A percentile compares a stretch with the other conserved stretches of the same genome.
Evolutionary conservation across 2,329 filamentous ascomycete genomes (phyloP).

Genomic region (Polychaeton citri): DNA sequence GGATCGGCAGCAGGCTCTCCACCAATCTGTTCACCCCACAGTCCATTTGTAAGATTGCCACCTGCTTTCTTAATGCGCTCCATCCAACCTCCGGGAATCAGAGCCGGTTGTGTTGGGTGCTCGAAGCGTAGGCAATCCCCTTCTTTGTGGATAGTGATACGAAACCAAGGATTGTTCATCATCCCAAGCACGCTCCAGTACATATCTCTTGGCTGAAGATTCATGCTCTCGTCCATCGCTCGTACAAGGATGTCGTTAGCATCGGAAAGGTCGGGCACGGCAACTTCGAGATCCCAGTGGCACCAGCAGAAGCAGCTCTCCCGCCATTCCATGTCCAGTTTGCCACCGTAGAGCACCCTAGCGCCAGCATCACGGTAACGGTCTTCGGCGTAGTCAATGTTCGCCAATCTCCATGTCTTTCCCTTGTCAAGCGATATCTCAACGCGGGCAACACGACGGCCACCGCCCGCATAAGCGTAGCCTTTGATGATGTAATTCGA

Average conservation of each 20-base stretch:
- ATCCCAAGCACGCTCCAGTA: conserved; percentile 92
- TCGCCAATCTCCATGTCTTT: conserved; percentile 62
- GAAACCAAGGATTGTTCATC: conserved; percentile 97
- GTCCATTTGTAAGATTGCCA: conserved; percentile 65
- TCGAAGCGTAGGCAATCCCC: conserved; percentile 58
- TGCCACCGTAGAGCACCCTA: conserved; percentile 60
- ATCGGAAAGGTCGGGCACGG: conserved; percentile 45
- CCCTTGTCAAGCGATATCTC: conserved; percentile 77
- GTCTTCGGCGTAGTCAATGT: conserved; percentile 75
- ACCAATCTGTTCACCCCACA: conserved; percentile 64
- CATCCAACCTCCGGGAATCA: conserved; percentile 83
- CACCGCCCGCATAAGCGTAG: conserved; percentile 82
- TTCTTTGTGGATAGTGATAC: conserved; percentile 62
- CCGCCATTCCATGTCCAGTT: conserved; percentile 66
- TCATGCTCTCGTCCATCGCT: conserved; percentile 83
- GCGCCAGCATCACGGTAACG: conserved; percentile 55
- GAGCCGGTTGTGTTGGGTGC: conserved; percentile 71
- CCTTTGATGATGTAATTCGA: conserved; percentile 53
- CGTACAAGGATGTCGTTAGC: conserved; percentile 67
- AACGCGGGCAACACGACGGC: conserved; percentile 67
- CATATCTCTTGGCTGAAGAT: conserved; percentile 79
- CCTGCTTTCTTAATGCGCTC: conserved; percentile 73
- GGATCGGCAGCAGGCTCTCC: conserved; percentile 33
- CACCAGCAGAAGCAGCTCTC: conserved; percentile 84
- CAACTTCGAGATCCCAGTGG: conserved; percentile 68